Evolutionary conservation across 2,329 filamentous ascomycete species (phyloP), one percentile per base, ranked within the genome.

Genomic region (Exophiala alcalophila): DNA sequence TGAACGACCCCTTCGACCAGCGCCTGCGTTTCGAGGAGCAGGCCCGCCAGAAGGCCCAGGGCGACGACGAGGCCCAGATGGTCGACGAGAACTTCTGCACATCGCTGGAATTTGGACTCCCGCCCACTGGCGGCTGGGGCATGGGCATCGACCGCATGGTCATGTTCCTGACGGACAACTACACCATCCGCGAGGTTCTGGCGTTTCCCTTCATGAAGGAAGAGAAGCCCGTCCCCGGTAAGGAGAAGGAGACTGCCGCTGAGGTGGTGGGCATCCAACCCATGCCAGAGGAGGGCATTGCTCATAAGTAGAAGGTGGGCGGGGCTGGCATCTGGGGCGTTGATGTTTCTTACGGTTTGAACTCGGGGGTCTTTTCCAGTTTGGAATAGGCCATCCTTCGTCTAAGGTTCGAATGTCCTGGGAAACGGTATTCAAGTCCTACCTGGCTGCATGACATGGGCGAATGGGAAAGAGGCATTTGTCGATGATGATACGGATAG

Each of bases 181-280:
- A 94, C 72, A 86, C 80, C 57, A 98, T 98, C 66, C 90, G 92
- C 69, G 92, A 98, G 69, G 91, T 97, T 3, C 71, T 97, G 51
- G 82, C 91, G 6, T 98, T 98, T 80, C 92, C 92, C 8, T 91
- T 96, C 71, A 95, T 98, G 87, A 95, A 94, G 80, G 86, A 91
- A 36, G 85, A 91, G 60, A 70, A 74, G 52, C 62, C 36, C 20
- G 14, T 26, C 15, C 62, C 65, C 48, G 44, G 55, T 47, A 67
- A 65, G 60, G 49, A 56, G 25, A 52, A 51, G 44, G 29, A 45
- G 34, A 63, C 70, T 48, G 79, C 80, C 9, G 81, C 80, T 2
- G 81, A 86, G n/a, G n/a, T n/a, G n/a, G n/a, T n/a, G n/a, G n/a
- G n/a, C n/a, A n/a, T n/a, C n/a, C n/a, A n/a, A n/a, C n/a, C n/a